Evolutionary conservation across 2,329 filamentous ascomycete species (phyloP).

Genomic region (Paecilomyces variotii): DNA sequence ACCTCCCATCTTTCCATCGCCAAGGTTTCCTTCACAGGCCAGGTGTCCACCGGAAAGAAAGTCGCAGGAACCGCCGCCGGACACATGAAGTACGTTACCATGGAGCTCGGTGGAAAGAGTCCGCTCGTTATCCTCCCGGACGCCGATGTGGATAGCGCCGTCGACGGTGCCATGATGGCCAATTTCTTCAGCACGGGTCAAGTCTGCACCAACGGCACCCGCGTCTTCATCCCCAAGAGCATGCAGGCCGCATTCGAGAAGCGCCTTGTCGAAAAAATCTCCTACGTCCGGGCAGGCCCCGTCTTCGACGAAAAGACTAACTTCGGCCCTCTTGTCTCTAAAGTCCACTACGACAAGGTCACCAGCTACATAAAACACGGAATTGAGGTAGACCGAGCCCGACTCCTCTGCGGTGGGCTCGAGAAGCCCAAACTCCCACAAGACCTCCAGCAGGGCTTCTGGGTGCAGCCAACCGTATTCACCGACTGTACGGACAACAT

Average conservation of each 20-base stretch:
- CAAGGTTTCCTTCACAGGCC: conserved; percentile 85
- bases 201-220: conserved; percentile 86
- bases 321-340: conserved; percentile 74
- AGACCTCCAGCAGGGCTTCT: conserved; percentile 59
- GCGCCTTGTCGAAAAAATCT: conserved; percentile 61
- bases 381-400: conserved; percentile 64
- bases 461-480: conserved; percentile 78
- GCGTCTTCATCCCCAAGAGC: conserved; percentile 67
- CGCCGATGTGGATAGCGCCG: conserved; percentile 69
- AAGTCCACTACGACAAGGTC: conserved; percentile 69
- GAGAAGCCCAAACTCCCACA: conserved; percentile 49
- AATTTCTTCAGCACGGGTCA: conserved; percentile 90
- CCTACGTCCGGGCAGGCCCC: conserved; percentile 62
- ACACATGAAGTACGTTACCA: conserved; percentile 83
- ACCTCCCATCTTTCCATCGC: conserved; percentile 64
- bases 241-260: conserved; percentile 63
- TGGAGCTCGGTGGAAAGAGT: conserved; percentile 86
- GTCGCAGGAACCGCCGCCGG: conserved; percentile 68
- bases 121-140: conserved; percentile 74
- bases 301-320: conserved; percentile 67
- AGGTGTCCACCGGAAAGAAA: conserved; percentile 74
- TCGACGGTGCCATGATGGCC: conserved; percentile 84
- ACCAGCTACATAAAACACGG: conserved; percentile 68
- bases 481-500: conserved; percentile 77
- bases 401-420: conserved; percentile 62